Percentiles rank a stretch among this genome's conserved stretches.
phyloP scores from a whole-genome alignment of 2,329 filamentous ascomycete genomes.

The Lachnum nothofagi region DNA sequence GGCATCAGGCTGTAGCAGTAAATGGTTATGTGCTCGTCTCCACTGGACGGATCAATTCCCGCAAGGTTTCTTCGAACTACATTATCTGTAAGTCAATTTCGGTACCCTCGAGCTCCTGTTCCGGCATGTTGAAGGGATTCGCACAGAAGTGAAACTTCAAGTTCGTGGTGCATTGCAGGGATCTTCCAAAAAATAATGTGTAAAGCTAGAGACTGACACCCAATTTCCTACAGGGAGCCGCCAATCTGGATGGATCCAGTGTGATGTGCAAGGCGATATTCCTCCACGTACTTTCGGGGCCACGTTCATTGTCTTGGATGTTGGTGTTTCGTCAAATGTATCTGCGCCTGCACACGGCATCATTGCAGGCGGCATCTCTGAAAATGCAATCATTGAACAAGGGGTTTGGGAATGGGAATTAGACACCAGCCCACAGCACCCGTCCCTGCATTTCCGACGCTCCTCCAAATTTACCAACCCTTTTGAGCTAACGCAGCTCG shows the following conservation, averaged over 20 bases:
- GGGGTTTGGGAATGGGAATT: slow-evolving; percentile 63
- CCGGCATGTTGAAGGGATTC: too few species aligned
- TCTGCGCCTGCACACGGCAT: slow-evolving; percentile 50
- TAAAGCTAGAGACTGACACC: too few species aligned
- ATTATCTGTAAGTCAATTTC: slow-evolving; percentile 18
- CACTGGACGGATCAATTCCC: slow-evolving; percentile 29
- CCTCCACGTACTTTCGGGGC: slow-evolving; percentile 22
- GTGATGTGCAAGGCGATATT: slow-evolving; percentile 9
- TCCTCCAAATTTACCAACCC: not conserved
- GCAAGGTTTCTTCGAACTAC: slow-evolving; percentile 17
- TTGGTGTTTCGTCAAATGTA: slow-evolving; percentile 14
- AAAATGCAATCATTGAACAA: slow-evolving; percentile 56
- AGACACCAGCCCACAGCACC: slow-evolving; percentile 26
- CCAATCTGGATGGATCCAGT: slow-evolving; percentile 27
- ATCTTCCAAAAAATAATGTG: too few species aligned
- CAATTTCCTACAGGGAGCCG: slow-evolving; percentile 19
- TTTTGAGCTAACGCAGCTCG: slow-evolving; percentile 9
- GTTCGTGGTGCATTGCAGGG: too few species aligned
- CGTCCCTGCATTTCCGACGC: slow-evolving; percentile 32
- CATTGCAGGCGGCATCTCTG: slow-evolving; percentile 65
- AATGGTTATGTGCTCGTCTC: slow-evolving; percentile 40
- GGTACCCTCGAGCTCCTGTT: too few species aligned
- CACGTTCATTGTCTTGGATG: slow-evolving; percentile 16
- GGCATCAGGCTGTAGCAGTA: slow-evolving; percentile 61
- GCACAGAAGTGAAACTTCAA: too few species aligned